Percentiles rank a stretch among this genome's conserved stretches.
Conservation (phyloP, 768 basidiomycete species). For the Boletus sp. region DNA sequence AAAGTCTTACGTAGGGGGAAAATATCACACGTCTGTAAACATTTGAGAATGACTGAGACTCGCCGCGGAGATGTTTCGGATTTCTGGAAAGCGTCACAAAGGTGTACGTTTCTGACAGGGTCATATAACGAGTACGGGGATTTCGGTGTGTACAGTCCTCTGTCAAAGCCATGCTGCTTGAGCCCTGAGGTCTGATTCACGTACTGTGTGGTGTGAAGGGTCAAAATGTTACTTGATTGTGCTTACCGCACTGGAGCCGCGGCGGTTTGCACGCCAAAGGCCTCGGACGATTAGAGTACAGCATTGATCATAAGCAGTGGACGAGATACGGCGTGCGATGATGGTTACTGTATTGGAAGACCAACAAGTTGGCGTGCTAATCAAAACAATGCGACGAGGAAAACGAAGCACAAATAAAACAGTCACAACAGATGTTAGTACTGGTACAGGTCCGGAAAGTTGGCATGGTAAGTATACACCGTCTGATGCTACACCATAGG, state of each 20-base stretch:
- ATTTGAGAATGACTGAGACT: neutral
- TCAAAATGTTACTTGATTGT: neutral
- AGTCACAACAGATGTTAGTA: conserved; percentile 11
- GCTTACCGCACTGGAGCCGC: neutral
- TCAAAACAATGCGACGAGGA: conserved; percentile 13
- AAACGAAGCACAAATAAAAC: conserved; percentile 4
- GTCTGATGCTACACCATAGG: conserved; percentile 8
- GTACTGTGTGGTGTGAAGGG: neutral
- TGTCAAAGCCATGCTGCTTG: neutral
- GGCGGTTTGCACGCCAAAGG: conserved; percentile 1
- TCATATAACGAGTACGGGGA: neutral
- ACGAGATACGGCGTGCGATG: conserved; percentile 5
- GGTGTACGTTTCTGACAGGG: neutral
- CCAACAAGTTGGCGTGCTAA: conserved; percentile 9
- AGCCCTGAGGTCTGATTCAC: conserved; percentile 6
- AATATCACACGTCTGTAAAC: neutral
- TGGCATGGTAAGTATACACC: conserved; percentile 13
- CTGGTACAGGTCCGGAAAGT: conserved; percentile 13
- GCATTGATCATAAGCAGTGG: conserved; percentile 1
- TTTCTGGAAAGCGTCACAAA: conserved; percentile 2
- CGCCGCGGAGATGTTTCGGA: conserved; percentile 8
- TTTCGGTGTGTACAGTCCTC: neutral
- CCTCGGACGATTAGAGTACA: conserved; percentile 10
- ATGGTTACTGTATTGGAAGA: conserved; percentile 6
- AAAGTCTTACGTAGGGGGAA: neutral